phyloP scores from a whole-genome alignment of 2,329 filamentous ascomycete species.

The Leptosphaerulina australis region DNA sequence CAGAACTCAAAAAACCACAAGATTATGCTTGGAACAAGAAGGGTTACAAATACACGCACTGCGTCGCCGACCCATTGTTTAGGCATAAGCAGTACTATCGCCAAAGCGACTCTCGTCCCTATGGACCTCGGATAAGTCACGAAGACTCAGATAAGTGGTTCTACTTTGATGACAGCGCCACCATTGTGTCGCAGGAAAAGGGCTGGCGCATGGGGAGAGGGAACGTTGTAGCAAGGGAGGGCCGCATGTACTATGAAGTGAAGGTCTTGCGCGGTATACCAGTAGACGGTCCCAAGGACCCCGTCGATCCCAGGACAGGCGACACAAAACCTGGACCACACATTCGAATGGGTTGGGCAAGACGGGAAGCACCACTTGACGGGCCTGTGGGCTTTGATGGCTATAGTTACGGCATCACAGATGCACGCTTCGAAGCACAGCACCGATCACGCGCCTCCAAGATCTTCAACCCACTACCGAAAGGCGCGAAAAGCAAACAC shows the following conservation, averaged over 20 bases:
- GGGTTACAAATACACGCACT: conserved; percentile 86
- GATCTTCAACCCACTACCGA: conserved; percentile 63
- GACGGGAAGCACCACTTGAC: conserved; percentile 80
- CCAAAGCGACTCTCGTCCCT: conserved; percentile 83
- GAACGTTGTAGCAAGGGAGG: conserved; percentile 88
- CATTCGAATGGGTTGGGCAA: conserved; percentile 84
- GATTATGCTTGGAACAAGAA: conserved; percentile 68
- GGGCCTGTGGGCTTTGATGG: conserved; percentile 85
- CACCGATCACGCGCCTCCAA: conserved; percentile 93
- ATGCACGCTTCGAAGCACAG: conserved; percentile 87
- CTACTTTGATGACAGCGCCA: conserved; percentile 75
- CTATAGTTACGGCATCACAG: conserved; percentile 92
- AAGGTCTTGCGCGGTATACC: conserved; percentile 80
- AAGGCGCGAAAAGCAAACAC: conserved; percentile 47
- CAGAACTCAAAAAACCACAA: conserved; percentile 55
- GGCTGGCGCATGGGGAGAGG: conserved; percentile 90
- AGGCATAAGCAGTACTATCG: conserved; percentile 88
- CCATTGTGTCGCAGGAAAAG: conserved; percentile 85
- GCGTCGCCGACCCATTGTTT: conserved; percentile 86
- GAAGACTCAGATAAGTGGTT: conserved; percentile 89
- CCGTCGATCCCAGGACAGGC: conserved; percentile 41
- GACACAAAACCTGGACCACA: conserved; percentile 59
- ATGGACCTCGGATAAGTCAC: conserved; percentile 83
- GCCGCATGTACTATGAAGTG: conserved; percentile 92
- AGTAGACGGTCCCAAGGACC: conserved; percentile 50